Base-by-base conservation (phyloP, 805 yeast genomes). In the Tetrapisispora fleetii region DNA sequence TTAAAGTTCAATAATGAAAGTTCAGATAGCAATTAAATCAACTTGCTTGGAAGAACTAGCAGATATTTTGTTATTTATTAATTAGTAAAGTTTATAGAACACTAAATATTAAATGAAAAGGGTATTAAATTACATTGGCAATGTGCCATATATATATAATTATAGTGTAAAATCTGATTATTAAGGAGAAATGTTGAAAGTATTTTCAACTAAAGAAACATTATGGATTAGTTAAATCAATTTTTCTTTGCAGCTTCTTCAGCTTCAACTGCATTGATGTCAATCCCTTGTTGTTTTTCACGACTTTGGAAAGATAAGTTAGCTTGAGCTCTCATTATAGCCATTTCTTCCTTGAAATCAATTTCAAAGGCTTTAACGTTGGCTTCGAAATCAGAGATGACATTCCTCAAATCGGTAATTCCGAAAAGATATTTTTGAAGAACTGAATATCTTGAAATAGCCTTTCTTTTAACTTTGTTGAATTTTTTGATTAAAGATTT, bases 401-500 rank as follows among this genome's bases (percentile, higher is more conserved):
- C n/a, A 28, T 3, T 28, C 3, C 14, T 17, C 4, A 45, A n/a
- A 17, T 45, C 48, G 13, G 4, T 5, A 17, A 37, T 19, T 3
- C 14, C 35, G 16, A 46, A 27, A 10, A 13, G 14, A 24, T 28
- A 41, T 24, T 47, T 54, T 35, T 49, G 52, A 17, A 36, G 30
- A 8, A 16, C 10, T 24, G 17, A 28, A 38, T 40, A 48, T 46
- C 18, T 40, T 27, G 19, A 32, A 32, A 40, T 47, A 44, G 37
- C 47, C 30, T 46, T 18, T 43, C 28, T 27, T 35, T 32, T 46
- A 10, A 33, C 11, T 37, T 35, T 46, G 4, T 33, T 36, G 57
- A 76, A 81, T 50, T 70, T 69, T 56, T 77, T 80, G 87, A 83
- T 80, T 32, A 62, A 62, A 74, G 77, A 11, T n/a, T 43, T 40